Conservation (phyloP, 192 early-diverging fungal genomes). For the Phycomyces nitens region DNA sequence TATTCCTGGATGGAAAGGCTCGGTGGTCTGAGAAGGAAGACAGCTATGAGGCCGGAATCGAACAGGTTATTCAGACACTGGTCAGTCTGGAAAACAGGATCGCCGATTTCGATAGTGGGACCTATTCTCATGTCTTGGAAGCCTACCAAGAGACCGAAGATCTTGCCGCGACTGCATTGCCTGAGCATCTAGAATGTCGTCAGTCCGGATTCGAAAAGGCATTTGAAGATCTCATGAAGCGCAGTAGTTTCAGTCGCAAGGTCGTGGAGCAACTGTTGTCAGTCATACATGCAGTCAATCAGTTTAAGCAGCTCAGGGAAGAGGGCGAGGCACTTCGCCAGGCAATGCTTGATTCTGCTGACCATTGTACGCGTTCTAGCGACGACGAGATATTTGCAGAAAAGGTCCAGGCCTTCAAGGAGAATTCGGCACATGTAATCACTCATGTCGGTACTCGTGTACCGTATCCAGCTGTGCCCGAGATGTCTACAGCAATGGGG, state of each 20-base stretch:
- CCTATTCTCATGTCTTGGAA: slow-evolving; percentile 18
- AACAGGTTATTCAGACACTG: slow-evolving; percentile 10
- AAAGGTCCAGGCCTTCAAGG: slow-evolving; percentile 14
- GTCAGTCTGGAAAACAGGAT: slow-evolving; percentile 22
- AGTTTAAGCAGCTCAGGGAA: slow-evolving; percentile 16
- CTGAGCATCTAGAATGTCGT: slow-evolving; percentile 28
- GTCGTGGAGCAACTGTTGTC: slow-evolving; percentile 32
- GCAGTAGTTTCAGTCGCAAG: slow-evolving; percentile 20
- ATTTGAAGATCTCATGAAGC: slow-evolving; percentile 23
- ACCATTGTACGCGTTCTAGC: neutral
- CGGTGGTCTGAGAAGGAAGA: slow-evolving; percentile 18
- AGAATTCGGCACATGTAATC: slow-evolving; percentile 14
- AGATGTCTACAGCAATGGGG: slow-evolving; percentile 26
- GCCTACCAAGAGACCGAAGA: slow-evolving; percentile 27
- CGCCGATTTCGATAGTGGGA: slow-evolving; percentile 19
- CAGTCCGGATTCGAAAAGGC: slow-evolving; percentile 36
- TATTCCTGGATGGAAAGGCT: slow-evolving; percentile 22
- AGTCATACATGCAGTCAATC: slow-evolving; percentile 26
- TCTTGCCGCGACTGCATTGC: slow-evolving; percentile 5
- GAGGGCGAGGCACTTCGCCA: slow-evolving; percentile 23
- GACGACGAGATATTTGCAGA: slow-evolving; percentile 20
- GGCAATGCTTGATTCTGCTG: slow-evolving; percentile 7
- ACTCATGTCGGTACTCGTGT: slow-evolving; percentile 13
- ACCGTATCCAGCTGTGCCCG: slow-evolving; percentile 12
- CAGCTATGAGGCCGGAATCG: slow-evolving; percentile 1